Base-by-base conservation (phyloP, 306 rosid species). In the Adenanthera pavonina region DNA sequence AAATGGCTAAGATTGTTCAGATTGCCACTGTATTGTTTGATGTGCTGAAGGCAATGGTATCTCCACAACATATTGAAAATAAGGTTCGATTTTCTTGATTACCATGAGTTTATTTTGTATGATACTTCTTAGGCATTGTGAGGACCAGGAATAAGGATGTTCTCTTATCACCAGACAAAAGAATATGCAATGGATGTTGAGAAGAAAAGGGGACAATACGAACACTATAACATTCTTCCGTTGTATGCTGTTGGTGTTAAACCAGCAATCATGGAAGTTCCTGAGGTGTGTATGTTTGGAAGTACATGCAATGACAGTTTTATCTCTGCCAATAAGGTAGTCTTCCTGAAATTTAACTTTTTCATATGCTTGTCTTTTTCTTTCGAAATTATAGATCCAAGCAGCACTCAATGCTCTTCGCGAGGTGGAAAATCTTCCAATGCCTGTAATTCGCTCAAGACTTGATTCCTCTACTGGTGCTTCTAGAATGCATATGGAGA, bases 171-270 rank as follows among this genome's bases (percentile, higher is more conserved):
- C 69, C 88, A 95, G 99, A 92, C 92, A 43, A 82, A 78, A 86
- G 76, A 52, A 79, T 89, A 89, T 74, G 92, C 98, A 5, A 85
- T 44, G 25, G 97, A 93, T 68, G 97, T 95, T 69, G 85, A 83
- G 69, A 84, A 78, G 66, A 93, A 88, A 85, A 90, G 69, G 84
- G 90, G 86, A 53, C 96, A 86, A 81, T 87, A 85, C 75, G 90
- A 85, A 61, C 91, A 88, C 89, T 92, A 90, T 83, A 95, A 95
- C 88, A 93, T 95, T 85, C 97, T 95, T 82, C 99, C 99, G 49
- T 79, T 93, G 74, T 87, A 91, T 87, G 92, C 91, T 69, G 88
- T 89, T 71, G 98, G 94, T 83, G 94, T 89, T 88, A 93, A 85
- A 86, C 98, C 97, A 15, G 84, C 85, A 78, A 91, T 93, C 70